Percentiles rank a stretch among this genome's conserved stretches.
phyloP scores from a whole-genome alignment of 768 basidiomycete genomes.

The Nevesoporus exiguus region DNA sequence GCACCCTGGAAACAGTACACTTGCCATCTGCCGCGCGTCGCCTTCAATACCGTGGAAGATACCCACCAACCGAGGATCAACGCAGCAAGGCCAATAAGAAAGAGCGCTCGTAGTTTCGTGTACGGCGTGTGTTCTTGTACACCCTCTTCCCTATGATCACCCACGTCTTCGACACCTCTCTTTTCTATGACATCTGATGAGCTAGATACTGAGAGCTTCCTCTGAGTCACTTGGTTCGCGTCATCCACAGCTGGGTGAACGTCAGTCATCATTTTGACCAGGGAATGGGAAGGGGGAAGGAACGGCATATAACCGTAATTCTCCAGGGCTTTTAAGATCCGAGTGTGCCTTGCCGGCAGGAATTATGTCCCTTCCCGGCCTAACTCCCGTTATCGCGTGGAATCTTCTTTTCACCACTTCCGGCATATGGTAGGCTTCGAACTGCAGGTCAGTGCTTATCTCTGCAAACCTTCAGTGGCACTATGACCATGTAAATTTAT shows the following conservation, averaged over 20 bases:
- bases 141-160: conserved; percentile 7
- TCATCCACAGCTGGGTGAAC: background rate
- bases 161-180: conserved; percentile 19
- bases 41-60: conserved; percentile 61
- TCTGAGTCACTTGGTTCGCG: conserved; percentile 15
- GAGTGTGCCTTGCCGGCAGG: background rate
- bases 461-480: too few relatives aligned
- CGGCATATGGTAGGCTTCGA: too few relatives aligned
- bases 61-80: conserved; percentile 87
- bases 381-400: conserved; percentile 3
- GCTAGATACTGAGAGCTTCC: conserved; percentile 15
- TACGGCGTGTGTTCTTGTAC: background rate
- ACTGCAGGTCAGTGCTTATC: too few relatives aligned
- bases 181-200: conserved; percentile 13
- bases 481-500: too few relatives aligned
- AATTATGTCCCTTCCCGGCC: background rate
- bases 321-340: background rate
- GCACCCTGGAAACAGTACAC: conserved; percentile 10
- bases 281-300: background rate
- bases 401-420: background rate
- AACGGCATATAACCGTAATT: conserved; percentile 4
- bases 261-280: conserved; percentile 19
- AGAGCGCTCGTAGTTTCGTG: conserved; percentile 37
- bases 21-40: conserved; percentile 75
- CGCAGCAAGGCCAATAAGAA: conserved; percentile 50